Conservation (phyloP, 345 rosid genomes). For the Acer campestre region DNA sequence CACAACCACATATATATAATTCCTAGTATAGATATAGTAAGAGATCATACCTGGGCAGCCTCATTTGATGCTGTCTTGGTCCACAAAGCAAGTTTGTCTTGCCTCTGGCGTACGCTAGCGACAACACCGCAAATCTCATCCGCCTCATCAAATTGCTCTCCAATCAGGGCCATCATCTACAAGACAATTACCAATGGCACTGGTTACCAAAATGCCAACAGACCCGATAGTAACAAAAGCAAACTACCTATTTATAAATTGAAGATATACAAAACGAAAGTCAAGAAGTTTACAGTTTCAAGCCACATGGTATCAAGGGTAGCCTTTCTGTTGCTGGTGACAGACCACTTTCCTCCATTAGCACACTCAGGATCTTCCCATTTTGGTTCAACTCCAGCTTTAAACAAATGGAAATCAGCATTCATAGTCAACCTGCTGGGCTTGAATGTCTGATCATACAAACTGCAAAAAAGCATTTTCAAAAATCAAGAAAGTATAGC, state of each 20-base stretch:
- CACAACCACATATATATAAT: not conserved
- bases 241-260: not conserved
- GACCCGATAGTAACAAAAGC: not conserved
- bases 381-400: slow-evolving; percentile 88
- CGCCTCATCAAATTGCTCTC: slow-evolving; percentile 89
- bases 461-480: slow-evolving; percentile 44
- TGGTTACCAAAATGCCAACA: not conserved
- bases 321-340: slow-evolving; percentile 49
- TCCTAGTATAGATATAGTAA: not conserved
- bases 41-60: slow-evolving; percentile 72
- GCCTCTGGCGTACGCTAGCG: slow-evolving; percentile 85
- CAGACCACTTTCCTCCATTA: slow-evolving; percentile 90
- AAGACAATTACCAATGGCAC: slow-evolving; percentile 3
- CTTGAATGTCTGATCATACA: slow-evolving; percentile 75
- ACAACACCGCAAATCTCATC: slow-evolving; percentile 96
- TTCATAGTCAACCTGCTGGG: slow-evolving; percentile 65
- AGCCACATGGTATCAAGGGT: slow-evolving; percentile 78
- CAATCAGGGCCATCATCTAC: slow-evolving; percentile 91
- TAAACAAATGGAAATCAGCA: slow-evolving; percentile 87
- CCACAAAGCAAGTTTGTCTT: slow-evolving; percentile 89
- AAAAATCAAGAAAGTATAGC: not conserved
- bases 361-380: slow-evolving; percentile 99
- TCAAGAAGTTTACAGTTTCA: slow-evolving; percentile 58
- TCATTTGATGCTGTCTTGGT: slow-evolving; percentile 86
- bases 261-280: not conserved